Percentiles rank a stretch among this genome's conserved stretches.
Conservation (phyloP, 1,284 basidiomycete genomes). For the Heterobasidion occidentale region DNA sequence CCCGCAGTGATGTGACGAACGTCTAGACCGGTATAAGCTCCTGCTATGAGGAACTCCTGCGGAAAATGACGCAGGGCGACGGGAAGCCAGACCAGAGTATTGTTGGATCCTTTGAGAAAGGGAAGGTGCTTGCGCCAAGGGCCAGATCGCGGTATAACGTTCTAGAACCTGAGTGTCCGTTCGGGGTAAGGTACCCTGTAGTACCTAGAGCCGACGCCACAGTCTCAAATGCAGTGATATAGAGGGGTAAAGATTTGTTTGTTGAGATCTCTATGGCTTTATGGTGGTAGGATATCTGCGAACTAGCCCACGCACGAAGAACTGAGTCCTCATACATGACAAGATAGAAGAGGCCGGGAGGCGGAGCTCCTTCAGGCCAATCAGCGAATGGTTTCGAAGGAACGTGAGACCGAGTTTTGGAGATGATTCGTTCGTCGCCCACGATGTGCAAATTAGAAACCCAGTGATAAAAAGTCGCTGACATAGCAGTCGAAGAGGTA, state of each 20-base stretch:
- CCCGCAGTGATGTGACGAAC: slow-evolving; percentile 44
- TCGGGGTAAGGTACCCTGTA: not conserved
- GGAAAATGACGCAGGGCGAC: slow-evolving; percentile 47
- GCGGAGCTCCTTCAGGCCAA: slow-evolving; percentile 53
- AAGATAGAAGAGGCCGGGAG: slow-evolving; percentile 54
- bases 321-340: slow-evolving; percentile 39
- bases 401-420: slow-evolving; percentile 32
- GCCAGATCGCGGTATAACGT: slow-evolving; percentile 6
- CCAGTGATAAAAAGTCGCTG: slow-evolving; percentile 55
- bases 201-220: slow-evolving; percentile 16
- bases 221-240: slow-evolving; percentile 32
- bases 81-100: slow-evolving; percentile 49
- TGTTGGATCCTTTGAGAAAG: slow-evolving; percentile 29
- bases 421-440: slow-evolving; percentile 39
- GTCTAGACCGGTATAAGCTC: slow-evolving; percentile 28
- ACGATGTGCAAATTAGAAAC: slow-evolving; percentile 60
- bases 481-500: slow-evolving; percentile 32
- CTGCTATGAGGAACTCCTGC: slow-evolving; percentile 29
- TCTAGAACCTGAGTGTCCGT: not conserved
- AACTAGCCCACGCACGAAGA: slow-evolving; percentile 47
- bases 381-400: slow-evolving; percentile 27
- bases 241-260: slow-evolving; percentile 36
- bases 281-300: not conserved
- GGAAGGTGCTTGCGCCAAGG: slow-evolving; percentile 8
- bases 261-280: slow-evolving; percentile 10